phyloP scores from a whole-genome alignment of 2,329 filamentous ascomycete species.

The Ophiosphaerella narmari region DNA sequence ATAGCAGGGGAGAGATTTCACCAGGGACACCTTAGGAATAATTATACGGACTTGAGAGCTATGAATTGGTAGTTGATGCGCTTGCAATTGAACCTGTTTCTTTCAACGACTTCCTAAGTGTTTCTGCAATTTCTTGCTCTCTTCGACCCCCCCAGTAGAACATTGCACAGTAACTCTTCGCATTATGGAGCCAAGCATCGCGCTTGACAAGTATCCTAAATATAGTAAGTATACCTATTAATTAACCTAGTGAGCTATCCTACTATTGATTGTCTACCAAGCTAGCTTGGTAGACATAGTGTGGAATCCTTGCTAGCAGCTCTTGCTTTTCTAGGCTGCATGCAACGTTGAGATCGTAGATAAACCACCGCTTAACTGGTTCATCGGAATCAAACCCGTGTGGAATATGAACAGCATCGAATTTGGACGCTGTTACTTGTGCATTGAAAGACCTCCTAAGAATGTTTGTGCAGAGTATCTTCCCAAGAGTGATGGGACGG shows the following conservation, averaged over 20 bases:
- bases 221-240: neutral
- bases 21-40: conserved; percentile 8
- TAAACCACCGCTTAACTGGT: conserved; percentile 10
- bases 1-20: conserved; percentile 1
- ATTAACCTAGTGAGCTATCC: too few relatives aligned
- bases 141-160: conserved; percentile 8
- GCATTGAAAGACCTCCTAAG: conserved; percentile 4
- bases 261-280: conserved; percentile 6
- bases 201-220: conserved; percentile 9
- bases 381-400: conserved; percentile 8
- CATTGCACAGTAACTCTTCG: conserved; percentile 5
- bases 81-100: conserved; percentile 8
- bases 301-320: conserved; percentile 5
- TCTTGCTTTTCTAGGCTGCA: conserved; percentile 5
- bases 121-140: conserved; percentile 6
- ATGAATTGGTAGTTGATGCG: conserved; percentile 9
- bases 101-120: conserved; percentile 2
- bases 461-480: conserved; percentile 7
- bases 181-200: conserved; percentile 6
- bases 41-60: conserved; percentile 5
- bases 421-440: neutral
- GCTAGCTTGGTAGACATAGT: conserved; percentile 9
- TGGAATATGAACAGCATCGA: conserved; percentile 5
- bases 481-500: conserved; percentile 4
- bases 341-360: conserved; percentile 12